Evolutionary conservation across 768 basidiomycete genomes (phyloP), one percentile per base, ranked within the genome.

Genomic region (Boletus reticulatus): DNA sequence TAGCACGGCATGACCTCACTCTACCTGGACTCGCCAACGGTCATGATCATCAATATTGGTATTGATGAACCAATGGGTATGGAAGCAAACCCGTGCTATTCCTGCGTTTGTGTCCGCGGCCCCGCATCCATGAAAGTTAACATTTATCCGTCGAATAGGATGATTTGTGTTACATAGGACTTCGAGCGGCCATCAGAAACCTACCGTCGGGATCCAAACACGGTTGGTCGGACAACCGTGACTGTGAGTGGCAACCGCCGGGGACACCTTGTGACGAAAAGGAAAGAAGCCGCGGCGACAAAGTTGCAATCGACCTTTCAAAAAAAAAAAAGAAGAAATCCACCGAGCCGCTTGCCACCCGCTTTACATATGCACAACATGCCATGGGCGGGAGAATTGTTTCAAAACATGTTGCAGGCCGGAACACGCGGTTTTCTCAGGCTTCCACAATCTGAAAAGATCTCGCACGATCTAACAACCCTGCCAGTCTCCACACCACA

Each of bases 351-450:
- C 37, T 39, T 29, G 39, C 24, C 22, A 39, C 9, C 39, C 42
- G 42, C 31, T 4, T 17, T 27, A n/a, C 19, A 20, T 17, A n/a
- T 24, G 13, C 27, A 38, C 41, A 36, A 11, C 17, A 12, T 47
- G 31, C 34, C 20, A 19, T 27, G 9, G 19, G 39, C 22, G 58
- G 49, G 58, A 51, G 38, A 53, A 41, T 34, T 10, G 49, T 57
- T 65, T 43, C 54, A 53, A 19, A 52, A 62, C 36, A 20, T 50
- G 55, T 52, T 41, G 29, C 52, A 61, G 48, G 32, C 48, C 31
- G n/a, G 47, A 45, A 45, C 63, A 61, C 46, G 37, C 52, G 42
- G 43, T 44, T 43, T 53, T 61, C 56, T 46, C 61, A 48, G 55
- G 43, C 29, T 29, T 44, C 16, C 16, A 6, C 38, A 8, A 16